Conservation (phyloP, 2,329 filamentous ascomycete species). For the Graphilbum ipis-grandicollis region DNA sequence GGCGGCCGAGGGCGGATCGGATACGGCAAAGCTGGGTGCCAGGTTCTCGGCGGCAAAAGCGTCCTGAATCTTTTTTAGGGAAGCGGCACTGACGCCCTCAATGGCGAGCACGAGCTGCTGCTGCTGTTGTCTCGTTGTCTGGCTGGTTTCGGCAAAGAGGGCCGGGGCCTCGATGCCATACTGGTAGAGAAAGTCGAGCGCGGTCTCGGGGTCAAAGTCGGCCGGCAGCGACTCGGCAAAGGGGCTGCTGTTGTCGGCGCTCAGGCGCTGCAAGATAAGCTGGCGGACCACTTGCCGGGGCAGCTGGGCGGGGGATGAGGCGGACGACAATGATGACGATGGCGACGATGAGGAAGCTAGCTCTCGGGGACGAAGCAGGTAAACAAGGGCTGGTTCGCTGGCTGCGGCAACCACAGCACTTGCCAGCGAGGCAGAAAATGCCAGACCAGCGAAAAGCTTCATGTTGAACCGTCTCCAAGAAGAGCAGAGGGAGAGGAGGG, state of each 20-base stretch:
- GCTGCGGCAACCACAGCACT: conserved; percentile 16
- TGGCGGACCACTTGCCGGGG: conserved; percentile 37
- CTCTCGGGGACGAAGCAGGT: conserved; percentile 26
- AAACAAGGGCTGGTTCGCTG: conserved; percentile 31
- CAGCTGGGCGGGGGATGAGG: conserved; percentile 21
- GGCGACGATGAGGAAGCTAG: conserved; percentile 11
- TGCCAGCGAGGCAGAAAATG: conserved; percentile 14
- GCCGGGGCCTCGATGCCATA: conserved; percentile 35
- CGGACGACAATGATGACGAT: too few relatives aligned
- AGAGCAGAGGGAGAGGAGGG: too few relatives aligned
- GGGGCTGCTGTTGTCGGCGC: conserved; percentile 27
- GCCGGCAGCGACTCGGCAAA: conserved; percentile 27
- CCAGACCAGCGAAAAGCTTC: conserved; percentile 15
- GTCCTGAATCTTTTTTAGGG: conserved; percentile 23
- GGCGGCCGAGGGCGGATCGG: conserved; percentile 23
- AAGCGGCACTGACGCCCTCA: conserved; percentile 33
- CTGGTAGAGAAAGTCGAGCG: conserved; percentile 38
- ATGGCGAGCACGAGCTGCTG: conserved; percentile 43
- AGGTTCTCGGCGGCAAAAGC: conserved; percentile 18
- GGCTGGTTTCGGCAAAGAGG: conserved; percentile 30
- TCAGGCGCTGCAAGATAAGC: conserved; percentile 40
- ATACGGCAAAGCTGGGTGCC: conserved; percentile 30
- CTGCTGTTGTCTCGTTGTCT: conserved; percentile 3
- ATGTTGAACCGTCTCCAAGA: conserved; percentile 9
- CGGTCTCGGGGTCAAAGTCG: conserved; percentile 24